These are phyloP conservation scores for Durotheca rogersii DNA, from an alignment of 495 filamentous ascomycete genomes.

Conservation along the genomic window DNA sequence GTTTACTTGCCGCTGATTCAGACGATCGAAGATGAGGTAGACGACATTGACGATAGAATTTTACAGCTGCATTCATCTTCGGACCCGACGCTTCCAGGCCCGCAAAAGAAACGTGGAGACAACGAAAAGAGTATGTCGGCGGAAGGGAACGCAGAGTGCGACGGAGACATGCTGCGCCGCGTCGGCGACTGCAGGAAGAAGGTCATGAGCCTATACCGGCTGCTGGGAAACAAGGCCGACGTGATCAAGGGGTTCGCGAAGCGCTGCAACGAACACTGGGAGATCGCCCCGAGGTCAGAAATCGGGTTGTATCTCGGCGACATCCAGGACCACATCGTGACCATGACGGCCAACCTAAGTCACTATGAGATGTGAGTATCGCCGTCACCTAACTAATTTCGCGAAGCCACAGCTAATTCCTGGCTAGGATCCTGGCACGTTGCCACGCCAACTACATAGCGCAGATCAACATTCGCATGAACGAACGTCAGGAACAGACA, in stretches of 20 bases:
- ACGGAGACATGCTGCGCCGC: constrained; percentile 81
- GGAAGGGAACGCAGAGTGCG: constrained; percentile 55
- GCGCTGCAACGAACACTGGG: constrained; percentile 96
- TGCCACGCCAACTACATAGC: constrained; percentile 97
- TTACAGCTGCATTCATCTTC: constrained; percentile 67
- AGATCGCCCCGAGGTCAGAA: constrained; percentile 89
- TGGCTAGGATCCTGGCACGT: constrained; percentile 74
- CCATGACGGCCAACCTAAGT: constrained; percentile 91
- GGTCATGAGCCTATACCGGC: constrained; percentile 89
- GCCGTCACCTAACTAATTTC: not conserved
- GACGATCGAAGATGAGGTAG: constrained; percentile 83
- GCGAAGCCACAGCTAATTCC: constrained; percentile 18
- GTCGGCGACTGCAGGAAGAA: constrained; percentile 94
- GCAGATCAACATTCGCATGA: constrained; percentile 90
- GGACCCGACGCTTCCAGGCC: constrained; percentile 35
- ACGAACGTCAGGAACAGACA: constrained; percentile 94
- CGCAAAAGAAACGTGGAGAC: constrained; percentile 33
- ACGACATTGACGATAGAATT: constrained; percentile 83
- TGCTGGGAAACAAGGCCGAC: constrained; percentile 95
- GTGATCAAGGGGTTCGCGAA: constrained; percentile 99
- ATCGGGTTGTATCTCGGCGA: constrained; percentile 95
- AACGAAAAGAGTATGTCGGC: constrained; percentile 49
- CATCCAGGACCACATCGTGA: constrained; percentile 98
- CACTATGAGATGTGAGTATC: constrained; percentile 88
- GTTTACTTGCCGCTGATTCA: constrained; percentile 90